Evolutionary conservation across 1,284 basidiomycete genomes (phyloP), one percentile per base, ranked within the genome.

Genomic region (Trichosporon ovoides): DNA sequence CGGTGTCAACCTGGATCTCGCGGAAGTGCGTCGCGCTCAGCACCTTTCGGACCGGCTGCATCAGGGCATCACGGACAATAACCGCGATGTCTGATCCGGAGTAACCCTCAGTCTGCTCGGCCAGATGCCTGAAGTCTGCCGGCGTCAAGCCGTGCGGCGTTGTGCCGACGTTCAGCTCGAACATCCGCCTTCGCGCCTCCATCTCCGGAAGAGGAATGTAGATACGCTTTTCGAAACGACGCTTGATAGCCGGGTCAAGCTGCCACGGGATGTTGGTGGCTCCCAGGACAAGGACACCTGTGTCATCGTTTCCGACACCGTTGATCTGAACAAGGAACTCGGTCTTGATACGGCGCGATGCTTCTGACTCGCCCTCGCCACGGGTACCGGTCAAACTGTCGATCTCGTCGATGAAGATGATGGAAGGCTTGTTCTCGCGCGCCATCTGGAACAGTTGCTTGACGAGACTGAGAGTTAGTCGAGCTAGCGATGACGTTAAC

Each of bases 261-360:
- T 94, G 89, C 91, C 93, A 96, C 3, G 93, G 91, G 56, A 98
- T 97, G 71, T 98, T 98, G 13, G 96, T 98, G 9, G 95, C 95
- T 48, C 94, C 95, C n/a, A 98, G 83, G 5, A 98, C 93, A n/a
- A 98, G 83, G 0, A 98, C 91, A 12, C 96, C 96, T 0, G 89
- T 91, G 74, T 96, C 93, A 67, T 98, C 95, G 72, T 98, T 92
- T 0, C 96, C 95, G 2, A 98, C 96, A 55, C 95, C 95, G 67
- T 98, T 94, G 91, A 98, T 98, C 69, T 71, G 74, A 31, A 93
- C 91, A 53, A 98, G 79, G 71, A 98, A 97, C 78, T 98, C 95
- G 1, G 95, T 98, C 83, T 98, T 98, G 79, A 98, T 98, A 43
- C 96, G 84, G 64, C 95, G 81, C 24, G 89, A 91, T 3, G 95